Evolutionary conservation across 202 grass and related monocot species (phyloP).

Genomic region (Miscanthus sacchariflorus): DNA sequence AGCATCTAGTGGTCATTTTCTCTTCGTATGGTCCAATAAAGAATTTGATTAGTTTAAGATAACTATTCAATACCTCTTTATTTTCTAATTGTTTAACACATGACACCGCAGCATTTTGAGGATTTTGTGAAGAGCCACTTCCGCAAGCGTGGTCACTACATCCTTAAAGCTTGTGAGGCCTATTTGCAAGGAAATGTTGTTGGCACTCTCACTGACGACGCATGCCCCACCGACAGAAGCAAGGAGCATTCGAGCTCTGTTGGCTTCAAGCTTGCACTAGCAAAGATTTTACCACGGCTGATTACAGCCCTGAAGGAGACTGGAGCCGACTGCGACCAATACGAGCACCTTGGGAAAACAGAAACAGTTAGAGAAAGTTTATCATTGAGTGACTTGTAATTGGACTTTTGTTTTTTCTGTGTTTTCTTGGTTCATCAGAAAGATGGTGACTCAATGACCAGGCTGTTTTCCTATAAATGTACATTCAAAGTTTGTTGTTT

Average conservation of each 20-base stretch:
- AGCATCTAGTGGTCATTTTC: background rate
- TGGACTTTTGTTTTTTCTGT: slow-evolving; percentile 21
- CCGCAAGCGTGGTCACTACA: slow-evolving; percentile 68
- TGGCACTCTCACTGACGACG: slow-evolving; percentile 78
- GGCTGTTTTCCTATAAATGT: slow-evolving; percentile 60
- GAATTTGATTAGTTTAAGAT: background rate
- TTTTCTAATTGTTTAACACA: slow-evolving; percentile 29
- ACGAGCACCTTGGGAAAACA: slow-evolving; percentile 65
- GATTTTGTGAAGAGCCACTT: slow-evolving; percentile 85
- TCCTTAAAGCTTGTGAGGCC: slow-evolving; percentile 93
- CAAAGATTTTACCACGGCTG: slow-evolving; percentile 86
- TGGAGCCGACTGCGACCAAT: slow-evolving; percentile 69
- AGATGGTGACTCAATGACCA: slow-evolving; percentile 43
- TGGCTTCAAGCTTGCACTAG: slow-evolving; percentile 81
- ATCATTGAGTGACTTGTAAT: slow-evolving; percentile 36
- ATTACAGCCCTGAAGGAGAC: slow-evolving; percentile 66
- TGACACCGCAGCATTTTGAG: slow-evolving; percentile 81
- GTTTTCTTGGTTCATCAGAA: slow-evolving; percentile 27
- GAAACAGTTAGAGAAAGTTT: slow-evolving; percentile 65
- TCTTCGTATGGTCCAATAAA: slow-evolving; percentile 7
- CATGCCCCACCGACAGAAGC: slow-evolving; percentile 69
- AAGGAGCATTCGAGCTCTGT: slow-evolving; percentile 72
- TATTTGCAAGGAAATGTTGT: slow-evolving; percentile 83
- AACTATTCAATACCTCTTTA: background rate
- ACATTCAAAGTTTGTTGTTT: slow-evolving; percentile 67